Percentiles rank a stretch among this genome's conserved stretches.
Evolutionary conservation across 202 grass and related monocot species (phyloP).

Genomic region (Digitaria exilis): DNA sequence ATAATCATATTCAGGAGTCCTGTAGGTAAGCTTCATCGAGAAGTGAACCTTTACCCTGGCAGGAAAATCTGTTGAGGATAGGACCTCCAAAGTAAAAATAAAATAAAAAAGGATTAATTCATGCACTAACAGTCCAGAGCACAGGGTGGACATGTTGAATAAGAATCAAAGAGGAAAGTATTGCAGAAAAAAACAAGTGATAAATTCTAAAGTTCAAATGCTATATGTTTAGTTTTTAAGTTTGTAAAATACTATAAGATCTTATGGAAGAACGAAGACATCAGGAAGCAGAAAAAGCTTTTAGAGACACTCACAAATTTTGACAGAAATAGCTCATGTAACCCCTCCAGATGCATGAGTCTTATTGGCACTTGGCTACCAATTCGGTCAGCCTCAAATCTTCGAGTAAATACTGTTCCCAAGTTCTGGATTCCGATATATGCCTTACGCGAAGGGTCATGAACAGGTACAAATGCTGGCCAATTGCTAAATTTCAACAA

Average conservation of each 20-base stretch:
- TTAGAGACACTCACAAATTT: constrained; percentile 84
- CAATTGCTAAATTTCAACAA: constrained; percentile 78
- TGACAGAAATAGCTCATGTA: constrained; percentile 95
- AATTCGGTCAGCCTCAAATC: constrained; percentile 97
- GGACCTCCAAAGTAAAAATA: constrained; percentile 73
- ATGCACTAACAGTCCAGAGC: constrained; percentile 23
- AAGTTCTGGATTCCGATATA: constrained; percentile 97
- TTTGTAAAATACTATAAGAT: constrained; percentile 16
- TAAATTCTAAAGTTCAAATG: constrained; percentile 30
- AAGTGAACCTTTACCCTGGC: constrained; percentile 80
- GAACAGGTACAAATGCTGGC: constrained; percentile 95
- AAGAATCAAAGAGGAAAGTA: constrained; percentile 13
- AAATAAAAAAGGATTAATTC: constrained; percentile 36
- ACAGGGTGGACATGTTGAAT: not conserved
- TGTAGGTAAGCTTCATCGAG: constrained; percentile 95
- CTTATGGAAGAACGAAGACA: not conserved
- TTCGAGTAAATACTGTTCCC: constrained; percentile 89
- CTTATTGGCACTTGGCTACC: constrained; percentile 92
- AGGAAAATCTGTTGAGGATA: constrained; percentile 76
- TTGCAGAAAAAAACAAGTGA: constrained; percentile 2
- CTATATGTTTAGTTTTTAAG: not conserved
- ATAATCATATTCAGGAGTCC: constrained; percentile 80
- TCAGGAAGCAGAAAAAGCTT: not conserved
- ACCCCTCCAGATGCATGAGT: constrained; percentile 95
- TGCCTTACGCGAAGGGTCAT: constrained; percentile 94